Conservation (phyloP, 2,329 filamentous ascomycete genomes). For the Triangularia setosa region DNA sequence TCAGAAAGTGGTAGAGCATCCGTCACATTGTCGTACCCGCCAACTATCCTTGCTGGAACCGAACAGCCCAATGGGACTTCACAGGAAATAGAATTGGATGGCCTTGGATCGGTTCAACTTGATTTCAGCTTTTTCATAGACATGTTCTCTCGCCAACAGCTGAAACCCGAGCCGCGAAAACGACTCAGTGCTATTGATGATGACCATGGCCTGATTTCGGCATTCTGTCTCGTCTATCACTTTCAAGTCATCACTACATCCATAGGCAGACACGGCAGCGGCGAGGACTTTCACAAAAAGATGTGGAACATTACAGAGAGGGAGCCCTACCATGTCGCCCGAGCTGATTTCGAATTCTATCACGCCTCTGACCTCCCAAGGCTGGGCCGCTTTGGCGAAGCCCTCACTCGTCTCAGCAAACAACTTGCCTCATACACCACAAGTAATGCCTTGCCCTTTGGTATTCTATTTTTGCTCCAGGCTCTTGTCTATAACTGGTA, state of each 20-base stretch:
- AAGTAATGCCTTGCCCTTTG: conserved; percentile 43
- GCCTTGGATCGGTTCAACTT: not conserved
- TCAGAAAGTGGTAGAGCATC: conserved; percentile 38
- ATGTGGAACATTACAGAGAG: conserved; percentile 20
- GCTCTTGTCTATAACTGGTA: conserved; percentile 55
- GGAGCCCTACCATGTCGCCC: conserved; percentile 17
- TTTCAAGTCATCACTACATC: conserved; percentile 10
- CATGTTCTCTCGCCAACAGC: not conserved
- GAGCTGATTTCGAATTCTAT: not conserved
- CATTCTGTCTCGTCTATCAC: conserved; percentile 32
- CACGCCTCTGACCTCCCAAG: not conserved
- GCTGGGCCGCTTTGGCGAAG: not conserved
- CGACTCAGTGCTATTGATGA: conserved; percentile 10
- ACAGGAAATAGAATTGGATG: not conserved
- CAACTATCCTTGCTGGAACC: conserved; percentile 40
- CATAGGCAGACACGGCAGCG: not conserved
- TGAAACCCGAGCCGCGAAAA: not conserved
- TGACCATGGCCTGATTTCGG: conserved; percentile 29
- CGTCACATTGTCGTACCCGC: conserved; percentile 45
- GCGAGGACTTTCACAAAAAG: conserved; percentile 27
- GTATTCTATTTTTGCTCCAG: conserved; percentile 59
- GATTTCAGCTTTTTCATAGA: not conserved
- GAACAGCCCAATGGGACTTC: not conserved
- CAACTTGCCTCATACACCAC: conserved; percentile 29
- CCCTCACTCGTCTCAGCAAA: conserved; percentile 30